Evolutionary conservation across 2,329 filamentous ascomycete genomes (phyloP).

Genomic region (Trichophaea hybrida): DNA sequence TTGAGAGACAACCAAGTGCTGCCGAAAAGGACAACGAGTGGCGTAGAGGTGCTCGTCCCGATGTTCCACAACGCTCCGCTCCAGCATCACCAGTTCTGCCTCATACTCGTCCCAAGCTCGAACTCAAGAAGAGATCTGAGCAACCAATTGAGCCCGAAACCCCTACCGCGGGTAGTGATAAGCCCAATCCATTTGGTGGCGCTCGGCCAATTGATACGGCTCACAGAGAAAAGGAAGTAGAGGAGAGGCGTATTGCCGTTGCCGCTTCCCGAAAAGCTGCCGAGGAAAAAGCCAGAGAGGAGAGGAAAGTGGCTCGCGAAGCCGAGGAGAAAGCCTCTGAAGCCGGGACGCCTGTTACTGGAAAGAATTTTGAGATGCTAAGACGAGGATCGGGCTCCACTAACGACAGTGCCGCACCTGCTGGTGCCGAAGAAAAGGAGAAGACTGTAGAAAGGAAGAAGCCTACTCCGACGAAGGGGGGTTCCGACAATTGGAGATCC

Average conservation of each 20-base stretch:
- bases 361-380: constrained; percentile 15
- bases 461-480: constrained; percentile 1
- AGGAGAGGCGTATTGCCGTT: constrained; percentile 67
- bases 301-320: constrained; percentile 33
- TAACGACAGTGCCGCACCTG: constrained; percentile 7
- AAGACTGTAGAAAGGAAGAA: not conserved
- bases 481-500: constrained; percentile 13
- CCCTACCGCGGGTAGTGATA: constrained; percentile 45
- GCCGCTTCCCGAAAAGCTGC: constrained; percentile 73
- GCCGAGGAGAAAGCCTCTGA: constrained; percentile 19
- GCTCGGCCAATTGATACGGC: constrained; percentile 90
- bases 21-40: constrained; percentile 89
- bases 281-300: constrained; percentile 42
- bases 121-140: constrained; percentile 79
- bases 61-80: constrained; percentile 46
- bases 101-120: constrained; percentile 61
- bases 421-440: constrained; percentile 9
- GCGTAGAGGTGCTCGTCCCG: constrained; percentile 84
- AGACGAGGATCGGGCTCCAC: constrained; percentile 16
- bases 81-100: constrained; percentile 41
- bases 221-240: constrained; percentile 73
- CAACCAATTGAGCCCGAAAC: constrained; percentile 39
- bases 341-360: constrained; percentile 11
- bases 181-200: constrained; percentile 85
- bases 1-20: constrained; percentile 63